Evolutionary conservation across 2,329 filamentous ascomycete species (phyloP).

Genomic region (Triangularia setosa): DNA sequence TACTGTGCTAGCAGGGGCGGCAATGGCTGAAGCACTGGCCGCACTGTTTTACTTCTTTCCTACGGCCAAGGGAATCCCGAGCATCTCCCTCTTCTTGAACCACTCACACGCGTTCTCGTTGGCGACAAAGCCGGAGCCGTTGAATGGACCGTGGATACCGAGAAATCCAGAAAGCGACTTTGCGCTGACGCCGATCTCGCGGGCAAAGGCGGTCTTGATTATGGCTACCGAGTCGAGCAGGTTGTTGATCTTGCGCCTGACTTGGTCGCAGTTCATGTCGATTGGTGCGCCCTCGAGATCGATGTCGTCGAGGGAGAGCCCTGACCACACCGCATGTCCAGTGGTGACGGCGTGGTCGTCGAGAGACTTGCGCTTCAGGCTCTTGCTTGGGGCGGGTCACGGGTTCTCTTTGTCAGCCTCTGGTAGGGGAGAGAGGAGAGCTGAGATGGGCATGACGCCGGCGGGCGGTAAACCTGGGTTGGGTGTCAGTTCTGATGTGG

Average conservation of each 20-base stretch:
- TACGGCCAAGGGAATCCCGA: conserved; percentile 9
- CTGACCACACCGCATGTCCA: background rate
- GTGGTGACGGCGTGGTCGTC: conserved; percentile 7
- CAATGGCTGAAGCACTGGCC: background rate
- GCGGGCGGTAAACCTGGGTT: background rate
- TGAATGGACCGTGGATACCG: conserved; percentile 11
- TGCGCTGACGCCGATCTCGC: conserved; percentile 20
- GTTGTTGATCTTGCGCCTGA: conserved; percentile 23
- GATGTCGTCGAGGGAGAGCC: conserved; percentile 16
- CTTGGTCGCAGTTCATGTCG: conserved; percentile 22
- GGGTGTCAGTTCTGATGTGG: background rate
- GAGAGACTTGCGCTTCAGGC: conserved; percentile 24
- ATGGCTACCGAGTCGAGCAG: conserved; percentile 21
- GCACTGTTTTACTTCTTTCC: conserved; percentile 20
- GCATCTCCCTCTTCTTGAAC: conserved; percentile 23
- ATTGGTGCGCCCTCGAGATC: conserved; percentile 7
- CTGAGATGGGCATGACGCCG: background rate
- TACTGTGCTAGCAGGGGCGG: background rate
- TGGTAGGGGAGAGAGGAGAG: conserved; percentile 1
- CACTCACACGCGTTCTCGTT: conserved; percentile 20
- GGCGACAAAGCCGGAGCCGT: conserved; percentile 14
- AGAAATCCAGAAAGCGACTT: conserved; percentile 22
- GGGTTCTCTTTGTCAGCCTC: background rate
- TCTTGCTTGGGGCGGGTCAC: background rate
- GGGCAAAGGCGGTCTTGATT: conserved; percentile 24